A percentile compares a stretch with the other conserved stretches of the same genome.
These are phyloP conservation scores for Mortierella sp. DNA, from an alignment of 371 early-diverging fungal genomes.

Conservation along the genomic window DNA sequence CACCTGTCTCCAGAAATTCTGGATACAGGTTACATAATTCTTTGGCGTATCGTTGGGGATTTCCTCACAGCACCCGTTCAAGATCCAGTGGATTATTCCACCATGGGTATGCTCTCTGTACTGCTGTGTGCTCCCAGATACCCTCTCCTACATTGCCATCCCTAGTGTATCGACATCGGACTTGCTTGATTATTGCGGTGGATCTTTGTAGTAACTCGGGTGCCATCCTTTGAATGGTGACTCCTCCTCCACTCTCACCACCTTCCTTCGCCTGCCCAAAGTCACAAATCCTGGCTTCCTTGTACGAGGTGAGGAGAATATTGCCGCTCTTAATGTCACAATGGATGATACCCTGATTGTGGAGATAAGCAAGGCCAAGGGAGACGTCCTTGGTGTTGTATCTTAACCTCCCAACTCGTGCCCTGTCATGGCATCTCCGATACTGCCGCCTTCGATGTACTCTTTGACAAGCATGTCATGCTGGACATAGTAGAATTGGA, in stretches of 20 bases:
- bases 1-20: not conserved
- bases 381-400: constrained; percentile 3
- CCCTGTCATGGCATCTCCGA: not conserved
- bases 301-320: no score
- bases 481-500: not conserved
- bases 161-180: constrained; percentile 15
- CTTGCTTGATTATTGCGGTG: constrained; percentile 7
- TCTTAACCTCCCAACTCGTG: constrained; percentile 1
- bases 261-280: no score
- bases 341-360: constrained; percentile 5
- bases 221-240: no score
- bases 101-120: constrained; percentile 1
- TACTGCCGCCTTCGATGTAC: constrained; percentile 12
- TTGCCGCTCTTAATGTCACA: constrained; percentile 15
- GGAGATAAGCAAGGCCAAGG: constrained; percentile 9
- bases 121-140: constrained; percentile 1
- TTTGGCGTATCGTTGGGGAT: constrained; percentile 6
- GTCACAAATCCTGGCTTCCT: no score
- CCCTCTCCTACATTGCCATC: constrained; percentile 21
- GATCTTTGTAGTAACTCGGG: no score
- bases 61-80: not conserved
- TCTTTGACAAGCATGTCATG: constrained; percentile 15
- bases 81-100: constrained; percentile 1
- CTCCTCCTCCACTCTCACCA: no score
- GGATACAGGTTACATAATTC: constrained; percentile 1